Conservation (phyloP, 2,329 filamentous ascomycete species). For the Scedosporium minutisporum region DNA sequence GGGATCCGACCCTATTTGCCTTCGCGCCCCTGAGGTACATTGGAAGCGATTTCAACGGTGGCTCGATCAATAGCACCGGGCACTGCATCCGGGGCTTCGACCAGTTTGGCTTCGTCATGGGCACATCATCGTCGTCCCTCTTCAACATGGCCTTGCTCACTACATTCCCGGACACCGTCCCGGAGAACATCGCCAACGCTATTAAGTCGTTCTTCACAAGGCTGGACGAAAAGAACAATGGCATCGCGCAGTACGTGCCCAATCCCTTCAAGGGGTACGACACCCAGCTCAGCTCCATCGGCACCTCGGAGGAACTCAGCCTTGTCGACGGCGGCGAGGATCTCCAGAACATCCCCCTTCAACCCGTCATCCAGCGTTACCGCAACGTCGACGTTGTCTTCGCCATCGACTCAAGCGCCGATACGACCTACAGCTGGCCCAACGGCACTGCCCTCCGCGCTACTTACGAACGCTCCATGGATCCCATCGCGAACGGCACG, state of each 20-base stretch:
- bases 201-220: conserved; percentile 39
- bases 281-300: conserved; percentile 28
- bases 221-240: conserved; percentile 54
- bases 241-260: conserved; percentile 62
- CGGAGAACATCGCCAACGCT: conserved; percentile 30
- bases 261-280: conserved; percentile 52
- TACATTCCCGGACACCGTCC: conserved; percentile 24
- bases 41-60: conserved; percentile 46
- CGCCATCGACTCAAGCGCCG: conserved; percentile 54
- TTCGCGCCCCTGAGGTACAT: conserved; percentile 52
- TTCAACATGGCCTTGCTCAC: conserved; percentile 75
- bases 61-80: conserved; percentile 34
- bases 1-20: conserved; percentile 48
- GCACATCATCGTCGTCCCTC: conserved; percentile 69
- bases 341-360: conserved; percentile 68
- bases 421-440: conserved; percentile 48
- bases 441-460: conserved; percentile 49
- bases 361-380: conserved; percentile 44
- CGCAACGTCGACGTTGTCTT: conserved; percentile 53
- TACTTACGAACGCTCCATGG: conserved; percentile 44
- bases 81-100: conserved; percentile 57
- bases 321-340: conserved; percentile 78
- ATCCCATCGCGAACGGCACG: conserved; percentile 38
- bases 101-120: conserved; percentile 71
- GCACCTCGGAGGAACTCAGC: conserved; percentile 45